Evolutionary conservation across 768 basidiomycete genomes (phyloP).

Genomic region (Amyloporia xantha): DNA sequence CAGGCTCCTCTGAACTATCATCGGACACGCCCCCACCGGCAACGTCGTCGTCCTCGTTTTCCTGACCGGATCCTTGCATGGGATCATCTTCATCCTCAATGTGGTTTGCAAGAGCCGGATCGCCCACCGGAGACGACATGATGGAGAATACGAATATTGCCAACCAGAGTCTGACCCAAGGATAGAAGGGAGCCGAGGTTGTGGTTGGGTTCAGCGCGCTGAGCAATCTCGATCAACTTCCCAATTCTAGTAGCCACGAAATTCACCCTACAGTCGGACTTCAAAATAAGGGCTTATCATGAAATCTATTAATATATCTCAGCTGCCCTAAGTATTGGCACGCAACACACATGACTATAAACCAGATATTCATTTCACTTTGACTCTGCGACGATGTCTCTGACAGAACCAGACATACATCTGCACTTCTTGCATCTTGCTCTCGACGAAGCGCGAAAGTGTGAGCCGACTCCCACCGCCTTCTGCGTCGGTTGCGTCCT

Average conservation of each 20-base stretch:
- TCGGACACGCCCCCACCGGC: slow-evolving; percentile 54
- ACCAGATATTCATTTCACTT: not conserved
- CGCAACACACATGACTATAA: not conserved
- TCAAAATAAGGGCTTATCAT: not conserved
- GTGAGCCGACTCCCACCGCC: slow-evolving; percentile 61
- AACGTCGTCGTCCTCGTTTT: slow-evolving; percentile 47
- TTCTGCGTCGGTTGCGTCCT: slow-evolving; percentile 92
- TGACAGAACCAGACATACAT: slow-evolving; percentile 21
- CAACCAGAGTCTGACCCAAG: slow-evolving; percentile 6
- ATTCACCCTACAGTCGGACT: not conserved
- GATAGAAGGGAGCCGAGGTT: not conserved
- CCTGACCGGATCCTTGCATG: slow-evolving; percentile 45
- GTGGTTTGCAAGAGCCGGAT: slow-evolving; percentile 24
- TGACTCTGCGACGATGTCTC: slow-evolving; percentile 1
- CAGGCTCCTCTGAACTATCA: slow-evolving; percentile 85
- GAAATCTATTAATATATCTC: not conserved
- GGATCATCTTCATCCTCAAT: slow-evolving; percentile 44
- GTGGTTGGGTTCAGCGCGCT: slow-evolving; percentile 2
- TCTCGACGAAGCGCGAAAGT: slow-evolving; percentile 64
- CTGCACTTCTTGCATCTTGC: slow-evolving; percentile 52
- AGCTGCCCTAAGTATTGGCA: too few species aligned
- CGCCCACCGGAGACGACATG: slow-evolving; percentile 38
- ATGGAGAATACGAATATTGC: slow-evolving; percentile 8
- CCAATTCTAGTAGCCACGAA: not conserved
- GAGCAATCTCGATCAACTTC: slow-evolving; percentile 7